Evolutionary conservation across 2,329 filamentous ascomycete genomes (phyloP).

Genomic region (Furcasterigmium sp.): DNA sequence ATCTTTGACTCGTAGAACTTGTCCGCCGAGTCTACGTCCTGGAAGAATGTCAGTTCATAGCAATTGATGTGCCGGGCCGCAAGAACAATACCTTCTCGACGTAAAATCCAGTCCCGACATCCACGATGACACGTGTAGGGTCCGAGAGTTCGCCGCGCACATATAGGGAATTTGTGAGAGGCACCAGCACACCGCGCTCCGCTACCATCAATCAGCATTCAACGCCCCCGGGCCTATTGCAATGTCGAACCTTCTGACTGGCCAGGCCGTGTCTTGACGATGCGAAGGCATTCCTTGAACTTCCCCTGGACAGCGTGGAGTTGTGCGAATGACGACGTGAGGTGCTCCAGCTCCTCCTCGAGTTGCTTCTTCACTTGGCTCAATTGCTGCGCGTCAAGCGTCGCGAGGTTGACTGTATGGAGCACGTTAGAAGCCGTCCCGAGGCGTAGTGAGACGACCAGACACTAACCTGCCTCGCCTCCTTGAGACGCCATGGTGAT

Average conservation of each 20-base stretch:
- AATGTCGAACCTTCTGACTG: neutral
- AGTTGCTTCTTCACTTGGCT: conserved; percentile 92
- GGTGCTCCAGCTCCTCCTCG: conserved; percentile 91
- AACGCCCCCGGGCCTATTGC: too few species aligned
- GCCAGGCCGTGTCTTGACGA: conserved; percentile 51
- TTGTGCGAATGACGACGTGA: conserved; percentile 84
- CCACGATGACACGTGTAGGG: conserved; percentile 75
- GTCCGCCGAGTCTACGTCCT: conserved; percentile 41
- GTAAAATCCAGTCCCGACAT: conserved; percentile 90
- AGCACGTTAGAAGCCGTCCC: too few species aligned
- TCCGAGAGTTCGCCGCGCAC: conserved; percentile 77
- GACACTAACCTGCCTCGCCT: conserved; percentile 7
- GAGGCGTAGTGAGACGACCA: too few species aligned
- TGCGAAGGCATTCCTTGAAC: conserved; percentile 83
- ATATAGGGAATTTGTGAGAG: conserved; percentile 90
- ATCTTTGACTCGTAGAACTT: conserved; percentile 54
- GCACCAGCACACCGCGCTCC: conserved; percentile 68
- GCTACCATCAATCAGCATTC: conserved; percentile 3
- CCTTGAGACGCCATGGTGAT: conserved; percentile 8
- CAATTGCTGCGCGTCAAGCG: conserved; percentile 79
- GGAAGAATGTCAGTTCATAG: neutral
- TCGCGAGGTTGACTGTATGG: conserved; percentile 66
- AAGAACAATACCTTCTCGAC: conserved; percentile 85
- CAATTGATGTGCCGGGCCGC: neutral
- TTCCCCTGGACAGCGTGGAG: conserved; percentile 85